A percentile compares a stretch with the other conserved stretches of the same genome.
Conservation (phyloP, 192 early-diverging fungal genomes). For the Entomortierella chlamydospora region DNA sequence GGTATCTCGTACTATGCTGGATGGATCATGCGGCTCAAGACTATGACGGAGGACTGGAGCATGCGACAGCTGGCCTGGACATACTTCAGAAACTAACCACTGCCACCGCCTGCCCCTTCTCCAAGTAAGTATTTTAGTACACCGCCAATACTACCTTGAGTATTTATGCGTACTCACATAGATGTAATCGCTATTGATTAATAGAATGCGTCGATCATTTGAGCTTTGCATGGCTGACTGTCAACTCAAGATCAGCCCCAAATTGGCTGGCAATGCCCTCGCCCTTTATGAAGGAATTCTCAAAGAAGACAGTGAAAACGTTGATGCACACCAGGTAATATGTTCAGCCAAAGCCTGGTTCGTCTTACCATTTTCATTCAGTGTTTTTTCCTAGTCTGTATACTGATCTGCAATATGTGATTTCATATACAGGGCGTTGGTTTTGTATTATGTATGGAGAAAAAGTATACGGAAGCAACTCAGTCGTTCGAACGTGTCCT, state of each 20-base stretch:
- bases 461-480: conserved; percentile 67
- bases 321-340: conserved; percentile 59
- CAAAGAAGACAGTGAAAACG: conserved; percentile 51
- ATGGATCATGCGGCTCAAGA: conserved; percentile 60
- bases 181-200: too few species aligned
- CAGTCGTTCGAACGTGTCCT: conserved; percentile 67
- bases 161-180: too few species aligned
- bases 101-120: conserved; percentile 40
- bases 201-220: conserved; percentile 60
- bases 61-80: conserved; percentile 59
- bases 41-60: conserved; percentile 64
- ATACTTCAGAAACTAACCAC: conserved; percentile 34
- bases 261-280: conserved; percentile 66
- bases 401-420: too few species aligned
- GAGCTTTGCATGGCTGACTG: conserved; percentile 72
- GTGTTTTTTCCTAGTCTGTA: background rate
- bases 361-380: too few species aligned
- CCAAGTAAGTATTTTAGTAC: conserved; percentile 47
- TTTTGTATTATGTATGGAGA: conserved; percentile 61
- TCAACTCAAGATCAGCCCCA: conserved; percentile 66
- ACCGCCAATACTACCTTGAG: background rate
- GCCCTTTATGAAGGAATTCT: conserved; percentile 66
- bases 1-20: conserved; percentile 62
- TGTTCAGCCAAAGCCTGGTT: too few species aligned
- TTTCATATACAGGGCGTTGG: conserved; percentile 67